Conservation (phyloP, 176 grass and related monocot genomes). For the Phyllostachys edulis region DNA sequence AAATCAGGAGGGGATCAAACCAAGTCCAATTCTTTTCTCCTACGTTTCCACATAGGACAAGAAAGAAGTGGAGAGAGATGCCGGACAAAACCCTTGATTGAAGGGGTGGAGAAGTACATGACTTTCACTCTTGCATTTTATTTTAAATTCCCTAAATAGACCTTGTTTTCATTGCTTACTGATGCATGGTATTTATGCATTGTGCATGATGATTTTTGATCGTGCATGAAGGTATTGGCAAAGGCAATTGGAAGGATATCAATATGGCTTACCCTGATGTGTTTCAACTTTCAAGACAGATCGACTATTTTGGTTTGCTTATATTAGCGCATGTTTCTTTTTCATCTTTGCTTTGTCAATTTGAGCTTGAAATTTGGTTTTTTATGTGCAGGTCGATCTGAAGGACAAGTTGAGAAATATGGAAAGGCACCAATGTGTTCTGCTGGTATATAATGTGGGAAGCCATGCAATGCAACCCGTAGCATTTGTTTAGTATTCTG, state of each 20-base stretch:
- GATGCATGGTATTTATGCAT: too few relatives aligned
- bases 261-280: slow-evolving; percentile 44
- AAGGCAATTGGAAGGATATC: slow-evolving; percentile 50
- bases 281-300: slow-evolving; percentile 38
- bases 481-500: background rate
- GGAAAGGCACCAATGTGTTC: background rate
- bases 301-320: background rate
- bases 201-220: background rate
- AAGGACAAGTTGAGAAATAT: slow-evolving; percentile 55
- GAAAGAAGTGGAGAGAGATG: slow-evolving; percentile 38
- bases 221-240: slow-evolving; percentile 31
- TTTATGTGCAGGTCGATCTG: slow-evolving; percentile 41
- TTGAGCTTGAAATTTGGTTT: background rate
- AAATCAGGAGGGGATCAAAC: too few relatives aligned
- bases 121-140: background rate
- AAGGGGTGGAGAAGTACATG: slow-evolving; percentile 39
- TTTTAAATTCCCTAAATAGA: background rate
- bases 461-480: background rate
- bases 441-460: background rate
- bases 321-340: background rate
- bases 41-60: slow-evolving; percentile 15
- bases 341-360: background rate
- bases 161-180: background rate
- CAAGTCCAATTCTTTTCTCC: too few relatives aligned
- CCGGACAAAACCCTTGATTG: slow-evolving; percentile 36